A percentile compares a stretch with the other conserved stretches of the same genome.
These are phyloP conservation scores for Nephelium lappaceum DNA, from an alignment of 345 rosid species.

Conservation along the genomic window DNA sequence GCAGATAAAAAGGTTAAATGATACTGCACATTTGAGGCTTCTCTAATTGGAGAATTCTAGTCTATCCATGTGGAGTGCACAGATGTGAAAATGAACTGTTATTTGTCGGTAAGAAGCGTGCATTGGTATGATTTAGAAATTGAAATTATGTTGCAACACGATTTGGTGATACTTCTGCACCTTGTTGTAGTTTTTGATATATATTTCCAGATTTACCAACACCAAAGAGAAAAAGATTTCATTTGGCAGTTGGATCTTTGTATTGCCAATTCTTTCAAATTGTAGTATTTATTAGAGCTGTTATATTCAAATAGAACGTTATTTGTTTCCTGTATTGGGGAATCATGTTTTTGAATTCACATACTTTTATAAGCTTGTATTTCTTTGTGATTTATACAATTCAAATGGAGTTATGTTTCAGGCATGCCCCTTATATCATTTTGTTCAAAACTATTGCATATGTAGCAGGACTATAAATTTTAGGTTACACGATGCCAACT, in stretches of 20 bases:
- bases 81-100: slow-evolving; percentile 16
- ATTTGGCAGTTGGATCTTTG: slow-evolving; percentile 36
- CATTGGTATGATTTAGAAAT: slow-evolving; percentile 11
- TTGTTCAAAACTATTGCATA: neutral
- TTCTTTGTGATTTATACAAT: slow-evolving; percentile 8
- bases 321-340: slow-evolving; percentile 24
- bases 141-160: slow-evolving; percentile 18
- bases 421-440: neutral
- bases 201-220: slow-evolving; percentile 28
- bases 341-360: slow-evolving; percentile 24
- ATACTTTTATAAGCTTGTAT: slow-evolving; percentile 8
- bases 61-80: slow-evolving; percentile 6
- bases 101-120: slow-evolving; percentile 17
- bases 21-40: slow-evolving; percentile 86
- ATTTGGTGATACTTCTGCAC: slow-evolving; percentile 16
- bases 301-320: slow-evolving; percentile 27
- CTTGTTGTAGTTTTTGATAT: slow-evolving; percentile 38
- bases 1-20: slow-evolving; percentile 90
- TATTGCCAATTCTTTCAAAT: slow-evolving; percentile 41
- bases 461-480: neutral
- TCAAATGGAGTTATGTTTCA: neutral
- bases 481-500: neutral
- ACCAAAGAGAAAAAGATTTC: slow-evolving; percentile 26
- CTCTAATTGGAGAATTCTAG: slow-evolving; percentile 44
- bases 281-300: slow-evolving; percentile 33